Conservation (phyloP, 2,329 filamentous ascomycete species). For the Phialophora verrucosa region DNA sequence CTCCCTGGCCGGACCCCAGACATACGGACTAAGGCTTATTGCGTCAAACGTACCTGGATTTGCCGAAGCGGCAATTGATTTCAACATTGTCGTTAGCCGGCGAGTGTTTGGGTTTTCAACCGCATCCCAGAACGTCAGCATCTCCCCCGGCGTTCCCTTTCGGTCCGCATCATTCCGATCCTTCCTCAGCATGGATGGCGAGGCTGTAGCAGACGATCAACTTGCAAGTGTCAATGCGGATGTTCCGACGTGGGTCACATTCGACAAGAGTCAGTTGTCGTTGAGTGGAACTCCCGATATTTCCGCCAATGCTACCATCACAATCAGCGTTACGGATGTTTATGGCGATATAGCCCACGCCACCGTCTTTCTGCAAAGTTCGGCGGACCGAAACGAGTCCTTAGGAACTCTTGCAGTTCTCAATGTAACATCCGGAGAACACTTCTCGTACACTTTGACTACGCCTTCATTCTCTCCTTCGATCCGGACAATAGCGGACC, state of each 20-base stretch:
- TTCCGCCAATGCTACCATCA: conserved; percentile 66
- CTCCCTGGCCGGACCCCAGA: conserved; percentile 70
- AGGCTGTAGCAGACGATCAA: conserved; percentile 55
- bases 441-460: conserved; percentile 45
- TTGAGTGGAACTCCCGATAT: conserved; percentile 68
- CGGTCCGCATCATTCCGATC: conserved; percentile 59
- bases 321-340: conserved; percentile 64
- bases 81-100: conserved; percentile 73
- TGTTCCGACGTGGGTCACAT: conserved; percentile 71
- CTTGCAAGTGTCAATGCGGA: conserved; percentile 60
- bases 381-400: conserved; percentile 48
- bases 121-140: conserved; percentile 62
- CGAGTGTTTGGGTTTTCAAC: conserved; percentile 71
- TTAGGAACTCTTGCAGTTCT: conserved; percentile 51
- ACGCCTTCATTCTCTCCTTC: conserved; percentile 13
- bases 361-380: conserved; percentile 57
- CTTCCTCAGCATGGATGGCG: conserved; percentile 64
- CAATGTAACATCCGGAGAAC: conserved; percentile 56
- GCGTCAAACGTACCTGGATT: conserved; percentile 83
- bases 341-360: conserved; percentile 65
- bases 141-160: conserved; percentile 60
- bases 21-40: conserved; percentile 73
- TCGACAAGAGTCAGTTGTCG: conserved; percentile 66
- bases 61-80: conserved; percentile 67
- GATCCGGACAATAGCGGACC: conserved; percentile 5